Base-by-base conservation (phyloP, 495 filamentous ascomycete species). In the Cryomyces antarcticus region DNA sequence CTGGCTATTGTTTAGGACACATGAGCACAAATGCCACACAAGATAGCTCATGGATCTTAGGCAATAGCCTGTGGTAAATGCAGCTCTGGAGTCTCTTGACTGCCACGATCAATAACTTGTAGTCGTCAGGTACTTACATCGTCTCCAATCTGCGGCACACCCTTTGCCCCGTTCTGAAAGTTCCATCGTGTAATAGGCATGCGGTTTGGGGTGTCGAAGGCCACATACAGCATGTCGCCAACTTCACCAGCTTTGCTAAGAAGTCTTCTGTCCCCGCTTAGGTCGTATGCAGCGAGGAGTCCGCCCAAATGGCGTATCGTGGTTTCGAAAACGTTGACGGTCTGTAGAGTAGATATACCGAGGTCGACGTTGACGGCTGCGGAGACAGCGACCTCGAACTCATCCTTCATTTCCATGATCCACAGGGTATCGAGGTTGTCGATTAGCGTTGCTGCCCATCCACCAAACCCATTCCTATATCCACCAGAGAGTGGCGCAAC, bases 351-450 rank as follows among this genome's bases (percentile, higher is more conserved):
- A 7, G 46, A 42, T 10, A 60, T 64, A 1, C 57, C 63, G 41
- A 77, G 75, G 44, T 77, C 70, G 35, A 78, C 73, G 7, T 61
- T 50, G 2, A 66, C 55, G 30, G 71, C 53, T 13, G 69, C 71
- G 24, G 60, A 53, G 43, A 78, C 63, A 31, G 75, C 73, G 28
- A 69, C 58, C 37, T 75, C 62, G 40, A 78, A 73, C 37, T 80
- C 75, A 1, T 69, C 59, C 11, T 65, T 63, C 53, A 80, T 46
- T 0, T 61, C 73, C 72, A 78, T 74, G 30, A 80, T 74, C 55
- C 73, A 63, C 3, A 80, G 59, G 3, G 71, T 71, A 58, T 80
- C 75, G 17, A 80, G 57, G 10, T 64, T 62, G 53, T 80, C 75
- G 11, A 80, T 69, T 41, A 72, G 57, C 1, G 66, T 72, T 6